These are phyloP conservation scores for Cornus kousa DNA, from an alignment of 148 eudicot species.

Conservation along the genomic window DNA sequence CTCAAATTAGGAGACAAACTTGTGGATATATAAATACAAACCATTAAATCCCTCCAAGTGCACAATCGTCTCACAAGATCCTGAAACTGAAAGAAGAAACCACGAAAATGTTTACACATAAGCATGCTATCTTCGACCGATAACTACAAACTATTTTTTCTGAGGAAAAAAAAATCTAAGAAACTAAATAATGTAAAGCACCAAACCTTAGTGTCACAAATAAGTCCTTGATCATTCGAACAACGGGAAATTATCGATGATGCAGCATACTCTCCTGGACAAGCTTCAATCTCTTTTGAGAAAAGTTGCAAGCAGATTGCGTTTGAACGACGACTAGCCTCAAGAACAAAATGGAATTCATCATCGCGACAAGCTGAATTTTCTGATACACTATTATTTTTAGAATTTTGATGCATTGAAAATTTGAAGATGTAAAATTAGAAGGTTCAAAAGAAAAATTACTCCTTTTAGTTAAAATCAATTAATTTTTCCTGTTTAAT, in stretches of 20 bases:
- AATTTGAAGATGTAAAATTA: neutral
- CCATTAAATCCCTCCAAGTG: slow-evolving; percentile 98
- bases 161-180: slow-evolving; percentile 5
- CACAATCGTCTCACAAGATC: slow-evolving; percentile 70
- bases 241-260: slow-evolving; percentile 81
- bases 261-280: slow-evolving; percentile 85
- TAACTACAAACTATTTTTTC: neutral
- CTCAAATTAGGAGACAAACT: neutral
- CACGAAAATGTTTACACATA: neutral
- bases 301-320: slow-evolving; percentile 79
- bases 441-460: too few relatives aligned
- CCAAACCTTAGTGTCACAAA: slow-evolving; percentile 41
- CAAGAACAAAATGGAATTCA: slow-evolving; percentile 61
- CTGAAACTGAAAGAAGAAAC: slow-evolving; percentile 50
- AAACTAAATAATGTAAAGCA: slow-evolving; percentile 7
- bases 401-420: slow-evolving; percentile 26
- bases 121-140: slow-evolving; percentile 4
- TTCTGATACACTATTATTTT: slow-evolving; percentile 42
- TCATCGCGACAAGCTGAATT: slow-evolving; percentile 68
- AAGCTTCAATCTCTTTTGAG: slow-evolving; percentile 70
- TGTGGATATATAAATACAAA: slow-evolving; percentile 30
- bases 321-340: slow-evolving; percentile 83
- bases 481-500: neutral
- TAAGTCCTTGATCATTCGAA: slow-evolving; percentile 50
- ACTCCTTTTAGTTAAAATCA: too few relatives aligned